These are phyloP conservation scores for Phascolomyces articulosus DNA, from an alignment of 371 early-diverging fungal species.

Conservation along the genomic window DNA sequence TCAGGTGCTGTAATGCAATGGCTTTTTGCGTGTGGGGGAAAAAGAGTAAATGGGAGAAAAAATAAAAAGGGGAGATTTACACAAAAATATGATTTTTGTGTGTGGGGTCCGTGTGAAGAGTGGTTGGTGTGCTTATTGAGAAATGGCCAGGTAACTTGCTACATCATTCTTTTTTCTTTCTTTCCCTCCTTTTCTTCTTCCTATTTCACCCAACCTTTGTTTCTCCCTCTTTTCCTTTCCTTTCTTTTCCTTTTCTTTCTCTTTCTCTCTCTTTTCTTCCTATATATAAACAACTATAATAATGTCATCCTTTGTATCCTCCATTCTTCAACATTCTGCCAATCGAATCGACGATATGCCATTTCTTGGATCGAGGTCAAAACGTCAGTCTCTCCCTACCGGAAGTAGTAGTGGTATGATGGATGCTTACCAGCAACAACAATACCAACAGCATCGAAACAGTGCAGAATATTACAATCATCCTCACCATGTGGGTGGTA, in stretches of 20 bases:
- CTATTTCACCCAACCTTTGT: too few species aligned
- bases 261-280: conserved; percentile 14
- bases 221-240: not conserved
- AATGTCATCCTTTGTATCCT: conserved; percentile 39
- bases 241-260: not conserved
- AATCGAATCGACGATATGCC: conserved; percentile 27
- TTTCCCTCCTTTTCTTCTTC: not conserved
- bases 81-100: too few species aligned
- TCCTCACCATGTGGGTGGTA: too few species aligned
- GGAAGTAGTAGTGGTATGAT: conserved; percentile 10
- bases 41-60: too few species aligned
- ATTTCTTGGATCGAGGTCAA: conserved; percentile 16
- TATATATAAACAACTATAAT: too few species aligned
- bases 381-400: conserved; percentile 12
- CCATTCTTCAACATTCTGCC: conserved; percentile 32
- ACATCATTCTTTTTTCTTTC: not conserved
- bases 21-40: too few species aligned
- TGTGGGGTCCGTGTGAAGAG: not conserved
- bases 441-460: not conserved
- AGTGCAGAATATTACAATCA: conserved; percentile 7
- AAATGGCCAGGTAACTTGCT: not conserved
- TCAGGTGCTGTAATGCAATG: too few species aligned
- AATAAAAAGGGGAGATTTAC: too few species aligned
- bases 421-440: not conserved
- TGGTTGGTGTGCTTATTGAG: too few species aligned